Evolutionary conservation across 495 filamentous ascomycete species (phyloP).

Genomic region (Penicillium fimorum): DNA sequence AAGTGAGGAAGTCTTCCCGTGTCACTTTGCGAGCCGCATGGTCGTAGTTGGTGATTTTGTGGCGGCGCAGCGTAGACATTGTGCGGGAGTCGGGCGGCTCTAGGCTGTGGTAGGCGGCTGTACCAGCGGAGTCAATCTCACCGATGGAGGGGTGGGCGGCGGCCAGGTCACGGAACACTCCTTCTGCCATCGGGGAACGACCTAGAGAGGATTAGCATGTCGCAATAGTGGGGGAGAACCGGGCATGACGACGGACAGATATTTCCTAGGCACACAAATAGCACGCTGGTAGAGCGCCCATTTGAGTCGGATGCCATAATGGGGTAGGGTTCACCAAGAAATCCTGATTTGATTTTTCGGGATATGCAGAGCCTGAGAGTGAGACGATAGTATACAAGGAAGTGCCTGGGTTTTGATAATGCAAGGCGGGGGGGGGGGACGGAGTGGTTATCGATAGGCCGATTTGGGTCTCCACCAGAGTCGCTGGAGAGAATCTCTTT

Average conservation of each 20-base stretch:
- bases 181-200: constrained; percentile 92
- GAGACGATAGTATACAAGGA: neutral
- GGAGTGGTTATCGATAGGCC: constrained; percentile 21
- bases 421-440: constrained; percentile 11
- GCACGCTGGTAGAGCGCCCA: constrained; percentile 60
- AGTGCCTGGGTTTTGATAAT: neutral
- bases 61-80: constrained; percentile 69
- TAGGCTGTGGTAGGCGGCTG: constrained; percentile 76
- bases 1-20: constrained; percentile 69
- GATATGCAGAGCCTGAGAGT: neutral
- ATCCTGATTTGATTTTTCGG: neutral
- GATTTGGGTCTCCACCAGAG: constrained; percentile 1
- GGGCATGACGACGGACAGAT: constrained; percentile 62
- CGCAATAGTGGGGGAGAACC: constrained; percentile 5
- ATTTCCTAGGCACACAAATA: constrained; percentile 97
- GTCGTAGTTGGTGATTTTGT: constrained; percentile 72
- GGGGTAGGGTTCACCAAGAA: neutral
- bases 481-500: neutral
- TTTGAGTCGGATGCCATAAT: constrained; percentile 24
- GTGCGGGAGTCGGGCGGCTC: constrained; percentile 78
- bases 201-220: constrained; percentile 30
- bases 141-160: constrained; percentile 57
- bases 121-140: constrained; percentile 85
- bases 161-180: constrained; percentile 76
- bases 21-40: constrained; percentile 77